Conservation (phyloP, 2,329 filamentous ascomycete species). For the Colletotrichum sp. region DNA sequence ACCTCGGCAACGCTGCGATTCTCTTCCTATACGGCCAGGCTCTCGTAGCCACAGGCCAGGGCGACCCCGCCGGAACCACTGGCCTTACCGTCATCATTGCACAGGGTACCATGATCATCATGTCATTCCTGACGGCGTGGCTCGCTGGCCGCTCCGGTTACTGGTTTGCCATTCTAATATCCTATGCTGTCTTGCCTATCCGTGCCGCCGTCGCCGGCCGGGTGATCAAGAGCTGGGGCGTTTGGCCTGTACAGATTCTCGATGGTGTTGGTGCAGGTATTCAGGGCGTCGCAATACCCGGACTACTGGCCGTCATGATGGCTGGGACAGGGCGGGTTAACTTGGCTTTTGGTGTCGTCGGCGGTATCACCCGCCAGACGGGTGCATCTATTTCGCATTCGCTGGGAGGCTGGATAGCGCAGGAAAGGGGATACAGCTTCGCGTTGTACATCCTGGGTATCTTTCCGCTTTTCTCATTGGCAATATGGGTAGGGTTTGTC, state of each 20-base stretch:
- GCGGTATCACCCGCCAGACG: slow-evolving; percentile 10
- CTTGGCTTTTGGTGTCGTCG: slow-evolving; percentile 1
- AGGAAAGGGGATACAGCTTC: slow-evolving; percentile 6
- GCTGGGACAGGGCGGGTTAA: slow-evolving; percentile 2
- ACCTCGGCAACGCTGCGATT: slow-evolving; percentile 13
- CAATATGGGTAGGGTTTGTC: background rate
- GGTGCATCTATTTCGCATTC: slow-evolving; percentile 10
- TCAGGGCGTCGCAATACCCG: slow-evolving; percentile 11
- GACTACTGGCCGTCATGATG: slow-evolving; percentile 8
- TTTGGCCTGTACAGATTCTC: slow-evolving; percentile 13
- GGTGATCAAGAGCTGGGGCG: background rate
- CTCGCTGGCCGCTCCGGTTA: background rate
- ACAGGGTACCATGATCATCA: slow-evolving; percentile 9
- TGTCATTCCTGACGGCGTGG: slow-evolving; percentile 5
- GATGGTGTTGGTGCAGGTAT: slow-evolving; percentile 13
- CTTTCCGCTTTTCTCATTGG: slow-evolving; percentile 9
- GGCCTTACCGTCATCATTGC: slow-evolving; percentile 11
- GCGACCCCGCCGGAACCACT: slow-evolving; percentile 7
- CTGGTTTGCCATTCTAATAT: background rate
- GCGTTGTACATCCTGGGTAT: slow-evolving; percentile 1
- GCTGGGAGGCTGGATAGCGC: slow-evolving; percentile 2
- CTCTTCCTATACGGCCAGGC: slow-evolving; percentile 9
- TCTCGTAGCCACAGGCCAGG: slow-evolving; percentile 5
- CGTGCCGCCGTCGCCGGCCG: slow-evolving; percentile 6
- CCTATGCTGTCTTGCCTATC: background rate